Base-by-base conservation (phyloP, 257 asterid species). In the Jacaranda copaia region DNA sequence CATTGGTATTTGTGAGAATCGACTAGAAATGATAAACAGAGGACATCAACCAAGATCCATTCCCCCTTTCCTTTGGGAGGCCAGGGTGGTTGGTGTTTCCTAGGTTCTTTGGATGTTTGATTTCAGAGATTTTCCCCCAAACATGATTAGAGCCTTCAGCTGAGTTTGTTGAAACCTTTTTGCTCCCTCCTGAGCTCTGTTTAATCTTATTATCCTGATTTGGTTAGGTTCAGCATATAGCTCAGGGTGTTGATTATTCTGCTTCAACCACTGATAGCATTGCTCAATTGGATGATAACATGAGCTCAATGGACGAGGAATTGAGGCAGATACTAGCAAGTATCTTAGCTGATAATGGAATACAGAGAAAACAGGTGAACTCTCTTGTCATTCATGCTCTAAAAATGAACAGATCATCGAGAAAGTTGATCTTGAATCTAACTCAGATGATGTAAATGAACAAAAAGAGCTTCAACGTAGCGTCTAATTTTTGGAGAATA, bases 351-450 rank as follows among this genome's bases (percentile, higher is more conserved):
- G 89, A 87, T 73, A 91, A 88, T 70, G 97, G 93, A 73, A 79
- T 77, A 51, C 74, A 91, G 87, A 83, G 96, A 80, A 96, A 96
- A 80, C 92, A 87, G 91, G 84, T 93, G 80, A 93, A 87, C 79
- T 81, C 92, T 15, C 82, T 89, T 77, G 72, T 78, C 35, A 85
- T 81, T 35, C 70, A 78, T 73, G 87, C 88, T 81, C 77, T 88
- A 20, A 81, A 84, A 70, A 59, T 56, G 84, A 81, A 87, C 53
- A 71, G 84, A 79, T 70, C 86, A 13, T 70, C 45, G 81, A 73
- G 67, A 80, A 64, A 76, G 85, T 42, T 45, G 91, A 80, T 69
- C 8, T 20, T 6, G 87, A 81, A 74, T 67, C 83, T 53, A 74
- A 84, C 56, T 70, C 85, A 8, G 84, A 78, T 81, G 84, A 80